These are phyloP conservation scores for Xerocomus minutiporus DNA, from an alignment of 1,284 basidiomycete genomes.

Conservation along the genomic window DNA sequence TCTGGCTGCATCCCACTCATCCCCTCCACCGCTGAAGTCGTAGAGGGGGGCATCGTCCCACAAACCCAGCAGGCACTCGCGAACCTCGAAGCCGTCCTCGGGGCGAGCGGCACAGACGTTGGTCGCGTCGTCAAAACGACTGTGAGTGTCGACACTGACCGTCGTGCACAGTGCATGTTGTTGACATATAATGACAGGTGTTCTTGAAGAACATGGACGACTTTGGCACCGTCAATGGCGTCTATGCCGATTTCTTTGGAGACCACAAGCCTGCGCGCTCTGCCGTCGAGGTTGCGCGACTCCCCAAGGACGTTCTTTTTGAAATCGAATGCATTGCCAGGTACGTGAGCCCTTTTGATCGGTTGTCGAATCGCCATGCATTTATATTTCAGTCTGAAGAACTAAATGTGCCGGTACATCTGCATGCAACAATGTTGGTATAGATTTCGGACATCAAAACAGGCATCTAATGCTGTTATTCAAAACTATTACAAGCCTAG, in stretches of 20 bases:
- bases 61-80: constrained; percentile 84
- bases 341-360: constrained; percentile 31
- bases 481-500: constrained; percentile 9
- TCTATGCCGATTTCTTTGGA: constrained; percentile 81
- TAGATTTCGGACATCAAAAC: too few species aligned
- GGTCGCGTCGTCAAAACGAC: constrained; percentile 84
- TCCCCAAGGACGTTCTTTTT: constrained; percentile 78
- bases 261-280: constrained; percentile 90
- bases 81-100: constrained; percentile 83
- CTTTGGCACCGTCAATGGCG: constrained; percentile 78
- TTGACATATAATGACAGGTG: constrained; percentile 46
- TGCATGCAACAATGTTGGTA: neutral
- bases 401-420: constrained; percentile 4
- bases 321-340: constrained; percentile 90
- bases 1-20: constrained; percentile 90
- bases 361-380: neutral
- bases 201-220: constrained; percentile 94
- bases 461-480: neutral
- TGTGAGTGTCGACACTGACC: constrained; percentile 38
- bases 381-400: constrained; percentile 16
- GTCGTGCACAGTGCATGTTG: too few species aligned
- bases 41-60: constrained; percentile 74
- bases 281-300: constrained; percentile 73
- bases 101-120: constrained; percentile 74
- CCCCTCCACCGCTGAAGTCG: constrained; percentile 71